Base-by-base conservation (phyloP, 2,329 filamentous ascomycete species). In the Erysiphe pulchra region DNA sequence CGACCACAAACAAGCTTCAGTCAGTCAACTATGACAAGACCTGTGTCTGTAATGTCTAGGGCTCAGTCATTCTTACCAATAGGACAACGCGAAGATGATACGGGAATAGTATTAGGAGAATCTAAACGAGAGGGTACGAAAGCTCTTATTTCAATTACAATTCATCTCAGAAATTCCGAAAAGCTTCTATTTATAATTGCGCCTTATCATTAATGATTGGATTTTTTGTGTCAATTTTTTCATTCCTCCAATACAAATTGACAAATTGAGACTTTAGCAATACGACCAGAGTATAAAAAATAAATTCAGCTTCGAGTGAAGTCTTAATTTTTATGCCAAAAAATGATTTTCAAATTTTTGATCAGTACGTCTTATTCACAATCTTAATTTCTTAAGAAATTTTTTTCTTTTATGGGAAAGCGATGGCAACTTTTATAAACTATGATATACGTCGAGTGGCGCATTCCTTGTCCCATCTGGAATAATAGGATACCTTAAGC, bases 61-160 rank as follows among this genome's bases (percentile, higher is more conserved):
- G 45, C 55, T 55, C 57, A 59, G 60, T 59, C 67, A 56, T 57
- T 60, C 56, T 64, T 47, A 52, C 57, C 50, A 58, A 67, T 48
- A 59, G 44, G 58, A 45, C 45, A 52, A 56, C 47, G 59, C 54
- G 53, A 64, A 60, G 51, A 54, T 39, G 52, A 54, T 45, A 48
- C 46, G 18, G 48, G 33, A 47, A 48, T 49, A 6, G 20, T 17
- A 12, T 33, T 47, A 47, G 46, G 62, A 61, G 49, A 24, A 13
- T 20, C 11, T 30, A 68, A 66, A 59, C 58, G 64, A 60, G 68
- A 70, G 62, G 66, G 69, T 72, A 71, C 59, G 65, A 44, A 53
- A 51, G 55, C 53, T 53, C 56, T 57, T 53, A 54, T 51, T 59
- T 60, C 50, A 47, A 56, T 52, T 52, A 51, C 50, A 49, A 31